Evolutionary conservation across 1,284 basidiomycete species (phyloP).

Genomic region (Laetiporus sulphureus): DNA sequence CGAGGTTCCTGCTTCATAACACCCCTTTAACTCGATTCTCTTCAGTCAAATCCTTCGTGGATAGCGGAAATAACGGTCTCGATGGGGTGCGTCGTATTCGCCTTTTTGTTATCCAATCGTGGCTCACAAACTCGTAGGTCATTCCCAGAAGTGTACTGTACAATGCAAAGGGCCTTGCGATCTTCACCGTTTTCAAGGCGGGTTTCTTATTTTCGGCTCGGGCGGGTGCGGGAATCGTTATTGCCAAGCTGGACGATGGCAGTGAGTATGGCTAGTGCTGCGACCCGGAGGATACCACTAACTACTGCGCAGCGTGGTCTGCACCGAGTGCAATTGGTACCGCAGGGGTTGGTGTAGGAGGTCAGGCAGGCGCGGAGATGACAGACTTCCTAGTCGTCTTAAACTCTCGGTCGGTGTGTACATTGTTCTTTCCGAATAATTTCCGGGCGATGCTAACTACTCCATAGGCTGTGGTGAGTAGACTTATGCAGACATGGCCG

Average conservation of each 20-base stretch:
- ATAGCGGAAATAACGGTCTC: constrained; percentile 63
- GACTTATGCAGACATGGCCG: not conserved
- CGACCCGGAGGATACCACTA: not conserved
- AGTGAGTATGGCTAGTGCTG: constrained; percentile 41
- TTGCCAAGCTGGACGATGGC: constrained; percentile 81
- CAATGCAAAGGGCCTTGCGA: constrained; percentile 80
- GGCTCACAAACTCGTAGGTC: no score
- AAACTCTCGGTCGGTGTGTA: constrained; percentile 69
- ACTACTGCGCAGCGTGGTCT: constrained; percentile 66
- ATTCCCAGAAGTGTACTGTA: constrained; percentile 64
- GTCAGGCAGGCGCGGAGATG: constrained; percentile 81
- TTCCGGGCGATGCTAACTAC: constrained; percentile 8
- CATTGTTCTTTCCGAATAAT: no score
- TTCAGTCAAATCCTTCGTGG: constrained; percentile 68
- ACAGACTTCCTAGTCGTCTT: constrained; percentile 94
- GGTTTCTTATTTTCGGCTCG: constrained; percentile 73
- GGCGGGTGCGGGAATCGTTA: constrained; percentile 89
- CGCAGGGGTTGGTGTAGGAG: constrained; percentile 89
- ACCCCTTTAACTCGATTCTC: constrained; percentile 4
- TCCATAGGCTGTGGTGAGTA: constrained; percentile 52
- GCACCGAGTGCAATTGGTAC: constrained; percentile 93
- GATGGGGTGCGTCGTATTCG: constrained; percentile 56
- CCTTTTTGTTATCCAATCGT: no score
- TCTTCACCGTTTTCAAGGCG: constrained; percentile 77
- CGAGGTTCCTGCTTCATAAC: not conserved